phyloP scores from a whole-genome alignment of 176 grass and related monocot genomes.

The Otatea glauca region DNA sequence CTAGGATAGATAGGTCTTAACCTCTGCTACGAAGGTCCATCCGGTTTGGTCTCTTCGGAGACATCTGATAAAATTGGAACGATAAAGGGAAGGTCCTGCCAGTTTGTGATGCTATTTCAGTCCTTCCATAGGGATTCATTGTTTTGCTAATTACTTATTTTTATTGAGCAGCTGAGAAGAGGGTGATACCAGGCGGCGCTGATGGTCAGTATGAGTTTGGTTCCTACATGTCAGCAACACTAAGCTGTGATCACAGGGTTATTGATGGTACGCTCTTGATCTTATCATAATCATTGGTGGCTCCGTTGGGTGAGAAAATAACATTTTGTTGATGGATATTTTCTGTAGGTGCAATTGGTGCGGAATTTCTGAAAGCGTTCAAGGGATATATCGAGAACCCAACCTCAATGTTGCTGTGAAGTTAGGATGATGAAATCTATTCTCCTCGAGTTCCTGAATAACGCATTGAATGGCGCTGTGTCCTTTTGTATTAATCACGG shows the following conservation, averaged over 20 bases:
- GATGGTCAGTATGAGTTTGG: slow-evolving; percentile 86
- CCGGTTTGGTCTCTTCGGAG: not conserved
- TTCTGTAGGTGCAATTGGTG: slow-evolving; percentile 79
- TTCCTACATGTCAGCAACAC: slow-evolving; percentile 89
- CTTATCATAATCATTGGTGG: not conserved
- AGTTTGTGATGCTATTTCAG: not conserved
- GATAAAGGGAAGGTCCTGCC: no score
- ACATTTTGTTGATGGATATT: not conserved
- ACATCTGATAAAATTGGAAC: no score
- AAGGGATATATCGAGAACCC: slow-evolving; percentile 97
- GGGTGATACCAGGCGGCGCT: slow-evolving; percentile 69
- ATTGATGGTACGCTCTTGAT: slow-evolving; percentile 73
- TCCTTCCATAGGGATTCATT: not conserved
- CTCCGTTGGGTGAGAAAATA: not conserved
- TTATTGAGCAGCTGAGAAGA: slow-evolving; percentile 71
- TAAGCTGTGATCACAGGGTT: slow-evolving; percentile 97
- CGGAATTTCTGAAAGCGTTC: slow-evolving; percentile 88
- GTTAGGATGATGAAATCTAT: slow-evolving; percentile 27
- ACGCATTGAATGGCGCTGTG: slow-evolving; percentile 13
- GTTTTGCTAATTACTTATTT: not conserved
- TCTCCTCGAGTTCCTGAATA: slow-evolving; percentile 44
- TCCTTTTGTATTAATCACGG: slow-evolving; percentile 39
- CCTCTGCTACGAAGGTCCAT: not conserved
- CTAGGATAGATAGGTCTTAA: not conserved
- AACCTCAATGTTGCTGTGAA: slow-evolving; percentile 73